Evolutionary conservation across 2,329 filamentous ascomycete genomes (phyloP), one percentile per base, ranked within the genome.

Genomic region (Nemania abortiva): DNA sequence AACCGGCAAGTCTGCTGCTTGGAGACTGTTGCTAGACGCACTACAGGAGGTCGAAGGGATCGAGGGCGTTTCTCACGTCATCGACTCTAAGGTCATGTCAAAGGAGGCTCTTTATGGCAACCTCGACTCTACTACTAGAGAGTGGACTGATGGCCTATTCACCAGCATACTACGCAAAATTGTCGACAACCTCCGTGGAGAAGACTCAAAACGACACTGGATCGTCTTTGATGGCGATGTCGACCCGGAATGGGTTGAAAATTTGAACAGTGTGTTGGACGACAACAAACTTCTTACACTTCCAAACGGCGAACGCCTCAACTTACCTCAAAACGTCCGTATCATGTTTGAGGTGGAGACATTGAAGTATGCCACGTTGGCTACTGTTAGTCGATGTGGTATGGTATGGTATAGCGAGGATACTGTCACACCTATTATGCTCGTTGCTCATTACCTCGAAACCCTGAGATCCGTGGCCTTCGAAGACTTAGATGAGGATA

Each of bases 391-490:
- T 90, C 94, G 96, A 83, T 99, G 96, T 80, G 96, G 96, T 87
- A 99, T 99, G 96, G 97, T 99, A 15, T 99, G 96, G 96, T 99
- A 98, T 83, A 99, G 94, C 79, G 95, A 98, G 76, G 97, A 99
- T 78, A 98, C 95, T 31, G 95, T 99, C 49, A 95, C 94, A 37
- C 89, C 95, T 1, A 88, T 88, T 73, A 97, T 99, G 92, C 92
- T 98, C 90, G 91, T 98, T 49, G 86, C 89, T 71, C 93, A 98
- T 81, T 98, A 99, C 77, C 88, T 99, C 61, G 90, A 96, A 69
- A 90, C 91, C 55, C 88, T 99, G 47, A 91, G 91, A 74, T 92
- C 90, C 2, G 90, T 93, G 65, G 90, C 93, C 0, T 98, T 99
- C 76, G 96, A 99, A 76, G 96, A 99, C 75, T 85, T 99, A 39